Conservation (phyloP, 2,329 filamentous ascomycete genomes). For the Aschersonia sp. region DNA sequence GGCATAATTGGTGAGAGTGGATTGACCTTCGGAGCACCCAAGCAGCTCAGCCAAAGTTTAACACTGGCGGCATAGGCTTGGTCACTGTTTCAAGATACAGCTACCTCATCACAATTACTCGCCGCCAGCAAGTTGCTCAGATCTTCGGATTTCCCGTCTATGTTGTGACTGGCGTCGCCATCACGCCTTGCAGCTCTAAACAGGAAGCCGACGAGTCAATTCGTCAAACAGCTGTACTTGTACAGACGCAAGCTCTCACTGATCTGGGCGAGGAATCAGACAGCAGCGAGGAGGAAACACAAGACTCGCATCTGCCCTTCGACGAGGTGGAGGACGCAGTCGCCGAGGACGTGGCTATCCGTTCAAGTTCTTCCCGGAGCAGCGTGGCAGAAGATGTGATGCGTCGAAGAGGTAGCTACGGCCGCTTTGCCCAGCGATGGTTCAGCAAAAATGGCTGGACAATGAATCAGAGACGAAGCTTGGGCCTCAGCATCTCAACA, state of each 20-base stretch:
- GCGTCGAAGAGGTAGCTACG: conserved; percentile 66
- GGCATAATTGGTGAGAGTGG: conserved; percentile 36
- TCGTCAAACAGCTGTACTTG: conserved; percentile 34
- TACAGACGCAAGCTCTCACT: conserved; percentile 25
- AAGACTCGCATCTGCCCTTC: conserved; percentile 15
- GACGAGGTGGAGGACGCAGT: conserved; percentile 30
- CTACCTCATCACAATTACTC: conserved; percentile 77
- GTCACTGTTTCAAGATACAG: conserved; percentile 67
- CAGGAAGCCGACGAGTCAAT: conserved; percentile 62
- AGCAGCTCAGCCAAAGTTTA: not conserved
- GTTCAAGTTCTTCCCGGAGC: conserved; percentile 24
- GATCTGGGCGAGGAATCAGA: conserved; percentile 26
- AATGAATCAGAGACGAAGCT: conserved; percentile 50
- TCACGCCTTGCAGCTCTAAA: conserved; percentile 76
- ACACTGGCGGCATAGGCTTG: conserved; percentile 45
- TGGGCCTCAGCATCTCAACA: conserved; percentile 45
- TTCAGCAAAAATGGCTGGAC: conserved; percentile 77
- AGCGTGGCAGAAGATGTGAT: conserved; percentile 85
- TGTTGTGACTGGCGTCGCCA: conserved; percentile 71
- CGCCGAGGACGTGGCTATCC: conserved; percentile 17
- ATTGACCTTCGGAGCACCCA: not conserved
- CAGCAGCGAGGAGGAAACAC: conserved; percentile 32
- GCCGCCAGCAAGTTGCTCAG: conserved; percentile 76
- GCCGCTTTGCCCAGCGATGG: conserved; percentile 81
- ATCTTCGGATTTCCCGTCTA: conserved; percentile 73